A percentile compares a stretch with the other conserved stretches of the same genome.
Evolutionary conservation across 169 alveolate genomes (phyloP).

Genomic region (Cryptosporidium canis): DNA sequence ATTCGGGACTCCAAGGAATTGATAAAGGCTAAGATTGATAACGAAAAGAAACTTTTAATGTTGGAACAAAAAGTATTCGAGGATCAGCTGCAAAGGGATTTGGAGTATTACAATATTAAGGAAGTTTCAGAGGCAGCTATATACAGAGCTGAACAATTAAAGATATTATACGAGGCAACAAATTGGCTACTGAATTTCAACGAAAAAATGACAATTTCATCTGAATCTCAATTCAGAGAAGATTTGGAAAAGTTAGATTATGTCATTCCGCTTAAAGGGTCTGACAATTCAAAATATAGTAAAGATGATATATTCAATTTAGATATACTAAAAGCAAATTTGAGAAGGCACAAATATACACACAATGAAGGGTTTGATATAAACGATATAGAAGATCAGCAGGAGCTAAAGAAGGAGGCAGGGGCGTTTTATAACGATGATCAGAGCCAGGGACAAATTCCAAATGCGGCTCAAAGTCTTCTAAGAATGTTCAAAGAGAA

Average conservation of each 20-base stretch:
- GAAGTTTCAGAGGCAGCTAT: slow-evolving; percentile 37
- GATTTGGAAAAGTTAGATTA: slow-evolving; percentile 58
- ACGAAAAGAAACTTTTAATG: slow-evolving; percentile 15
- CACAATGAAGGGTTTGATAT: slow-evolving; percentile 33
- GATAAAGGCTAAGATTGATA: background rate
- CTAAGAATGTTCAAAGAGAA: slow-evolving; percentile 39
- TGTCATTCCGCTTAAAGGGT: background rate
- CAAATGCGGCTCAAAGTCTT: slow-evolving; percentile 27
- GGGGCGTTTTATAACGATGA: slow-evolving; percentile 24
- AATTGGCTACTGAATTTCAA: slow-evolving; percentile 32
- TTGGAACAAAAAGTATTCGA: slow-evolving; percentile 36
- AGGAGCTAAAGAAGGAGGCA: slow-evolving; percentile 28
- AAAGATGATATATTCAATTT: slow-evolving; percentile 12
- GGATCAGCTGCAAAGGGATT: slow-evolving; percentile 43
- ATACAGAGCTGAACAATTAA: slow-evolving; percentile 39
- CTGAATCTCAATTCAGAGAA: slow-evolving; percentile 29
- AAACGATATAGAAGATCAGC: slow-evolving; percentile 11
- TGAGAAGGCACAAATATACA: slow-evolving; percentile 38
- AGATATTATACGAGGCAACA: slow-evolving; percentile 15
- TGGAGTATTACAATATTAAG: slow-evolving; percentile 20
- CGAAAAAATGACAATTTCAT: slow-evolving; percentile 34
- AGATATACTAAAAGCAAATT: background rate
- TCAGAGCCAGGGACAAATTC: slow-evolving; percentile 41
- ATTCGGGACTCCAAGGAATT: slow-evolving; percentile 1
- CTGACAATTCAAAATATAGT: background rate